Percentiles rank a stretch among this genome's conserved stretches.
phyloP scores from a whole-genome alignment of 176 grass and related monocot species.

The Oryza australiensis region DNA sequence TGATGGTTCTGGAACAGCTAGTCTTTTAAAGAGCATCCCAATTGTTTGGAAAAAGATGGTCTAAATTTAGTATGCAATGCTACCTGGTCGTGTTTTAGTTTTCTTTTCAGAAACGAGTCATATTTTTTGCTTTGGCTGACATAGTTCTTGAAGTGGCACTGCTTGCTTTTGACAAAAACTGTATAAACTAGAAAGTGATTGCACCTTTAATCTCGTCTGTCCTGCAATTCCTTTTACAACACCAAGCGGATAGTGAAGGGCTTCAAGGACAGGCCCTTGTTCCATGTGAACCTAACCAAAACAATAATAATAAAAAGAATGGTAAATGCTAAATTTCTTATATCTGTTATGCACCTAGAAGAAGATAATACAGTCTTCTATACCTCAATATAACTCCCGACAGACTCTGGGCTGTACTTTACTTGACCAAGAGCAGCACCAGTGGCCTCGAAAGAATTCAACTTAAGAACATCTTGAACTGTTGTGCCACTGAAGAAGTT shows the following conservation, averaged over 20 bases:
- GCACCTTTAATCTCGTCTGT: slow-evolving; percentile 90
- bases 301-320: not conserved
- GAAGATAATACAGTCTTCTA: not conserved
- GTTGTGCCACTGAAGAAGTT: slow-evolving; percentile 66
- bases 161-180: not conserved
- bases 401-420: slow-evolving; percentile 61
- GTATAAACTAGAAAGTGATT: not conserved
- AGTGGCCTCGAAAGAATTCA: slow-evolving; percentile 72
- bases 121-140: not conserved
- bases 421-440: slow-evolving; percentile 44
- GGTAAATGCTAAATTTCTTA: not conserved
- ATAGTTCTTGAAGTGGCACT: not conserved
- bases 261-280: slow-evolving; percentile 94
- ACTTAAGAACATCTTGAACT: slow-evolving; percentile 69
- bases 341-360: not conserved
- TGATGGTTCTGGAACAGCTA: too few species aligned
- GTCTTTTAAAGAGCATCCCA: not conserved
- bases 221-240: slow-evolving; percentile 95
- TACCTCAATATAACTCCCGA: slow-evolving; percentile 97
- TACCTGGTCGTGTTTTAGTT: slow-evolving; percentile 35
- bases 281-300: slow-evolving; percentile 80
- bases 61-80: not conserved
- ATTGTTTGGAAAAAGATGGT: slow-evolving; percentile 6
- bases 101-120: not conserved
- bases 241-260: slow-evolving; percentile 81